phyloP scores from a whole-genome alignment of 805 yeast species.

The Millerago galiae region DNA sequence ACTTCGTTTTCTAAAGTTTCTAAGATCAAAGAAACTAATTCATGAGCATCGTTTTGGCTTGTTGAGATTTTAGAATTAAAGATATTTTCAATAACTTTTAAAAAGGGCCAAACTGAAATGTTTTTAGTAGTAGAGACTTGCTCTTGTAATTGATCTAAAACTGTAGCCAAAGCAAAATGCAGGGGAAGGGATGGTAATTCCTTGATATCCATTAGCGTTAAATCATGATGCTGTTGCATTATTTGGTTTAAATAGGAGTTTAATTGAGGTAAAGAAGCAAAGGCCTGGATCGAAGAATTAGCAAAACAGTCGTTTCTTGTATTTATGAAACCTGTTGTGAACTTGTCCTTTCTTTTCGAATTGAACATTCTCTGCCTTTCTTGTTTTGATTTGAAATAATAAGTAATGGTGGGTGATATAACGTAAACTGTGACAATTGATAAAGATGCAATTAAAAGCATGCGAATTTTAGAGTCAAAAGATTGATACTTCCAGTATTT shows the following conservation, averaged over 20 bases:
- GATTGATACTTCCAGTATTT: slow-evolving; percentile 20
- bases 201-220: slow-evolving; percentile 6
- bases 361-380: slow-evolving; percentile 23
- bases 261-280: slow-evolving; percentile 54
- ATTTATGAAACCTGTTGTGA: slow-evolving; percentile 79
- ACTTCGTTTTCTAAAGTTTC: slow-evolving; percentile 74
- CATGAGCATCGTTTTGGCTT: slow-evolving; percentile 94
- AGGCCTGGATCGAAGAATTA: slow-evolving; percentile 79
- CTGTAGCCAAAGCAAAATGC: slow-evolving; percentile 49
- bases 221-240: slow-evolving; percentile 18
- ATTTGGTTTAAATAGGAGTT: slow-evolving; percentile 46
- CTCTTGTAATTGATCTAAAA: slow-evolving; percentile 54
- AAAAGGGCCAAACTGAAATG: slow-evolving; percentile 71
- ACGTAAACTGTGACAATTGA: slow-evolving; percentile 25
- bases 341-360: slow-evolving; percentile 58
- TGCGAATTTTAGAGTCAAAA: slow-evolving; percentile 10
- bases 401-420: slow-evolving; percentile 23
- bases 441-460: slow-evolving; percentile 20
- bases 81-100: slow-evolving; percentile 64
- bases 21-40: slow-evolving; percentile 70
- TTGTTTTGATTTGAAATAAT: slow-evolving; percentile 15
- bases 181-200: slow-evolving; percentile 39
- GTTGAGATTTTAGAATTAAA: slow-evolving; percentile 70
- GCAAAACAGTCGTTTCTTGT: slow-evolving; percentile 89
- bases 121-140: slow-evolving; percentile 47